Base-by-base conservation (phyloP, 106 monocot species). In the Allium fistulosum region DNA sequence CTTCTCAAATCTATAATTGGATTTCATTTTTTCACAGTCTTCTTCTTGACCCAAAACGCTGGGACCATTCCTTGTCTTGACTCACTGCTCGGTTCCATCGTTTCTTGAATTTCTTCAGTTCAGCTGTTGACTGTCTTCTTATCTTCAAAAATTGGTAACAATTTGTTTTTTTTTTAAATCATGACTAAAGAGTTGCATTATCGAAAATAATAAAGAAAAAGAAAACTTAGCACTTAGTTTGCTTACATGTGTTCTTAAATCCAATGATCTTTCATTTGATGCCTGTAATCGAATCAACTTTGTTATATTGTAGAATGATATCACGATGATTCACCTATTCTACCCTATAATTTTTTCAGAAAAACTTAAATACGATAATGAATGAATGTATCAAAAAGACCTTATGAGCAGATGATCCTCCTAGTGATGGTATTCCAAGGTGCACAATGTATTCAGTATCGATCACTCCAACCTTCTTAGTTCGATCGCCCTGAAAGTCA, bases 41-140 rank as follows among this genome's bases (percentile, higher is more conserved):
- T 67, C 71, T 76, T 51, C 61, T 74, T 73, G 18, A 70, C 6
- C 47, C 14, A 55, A 82, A 94, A 58, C 84, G 90, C 69, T 85
- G 81, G 7, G 0, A 73, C 90, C 90, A 90, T 37, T 75, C 75
- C 65, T 78, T 68, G 69, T 90, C 90, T 69, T 90, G 87, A 57
- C 13, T 71, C 5, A 77, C 81, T 18, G 90, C 90, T 55, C 70
- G 69, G 53, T 87, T 81, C 94, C 94, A 90, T 6, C 94, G 78
- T 28, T 81, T 62, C 69, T 81, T 83, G 70, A 94, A 94, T 77
- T 71, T 87, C 58, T 80, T 72, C 47, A 94, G 75, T 73, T 94
- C 90, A 63, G 79, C 87, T 49, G 90, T 87, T 9, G 94, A 94
- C 61, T 94, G 94, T 45, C 94, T 90, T 78, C 94, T 82, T 26